Evolutionary conservation across 495 filamentous ascomycete genomes (phyloP), one percentile per base, ranked within the genome.

Genomic region (Chaetomium tenue): DNA sequence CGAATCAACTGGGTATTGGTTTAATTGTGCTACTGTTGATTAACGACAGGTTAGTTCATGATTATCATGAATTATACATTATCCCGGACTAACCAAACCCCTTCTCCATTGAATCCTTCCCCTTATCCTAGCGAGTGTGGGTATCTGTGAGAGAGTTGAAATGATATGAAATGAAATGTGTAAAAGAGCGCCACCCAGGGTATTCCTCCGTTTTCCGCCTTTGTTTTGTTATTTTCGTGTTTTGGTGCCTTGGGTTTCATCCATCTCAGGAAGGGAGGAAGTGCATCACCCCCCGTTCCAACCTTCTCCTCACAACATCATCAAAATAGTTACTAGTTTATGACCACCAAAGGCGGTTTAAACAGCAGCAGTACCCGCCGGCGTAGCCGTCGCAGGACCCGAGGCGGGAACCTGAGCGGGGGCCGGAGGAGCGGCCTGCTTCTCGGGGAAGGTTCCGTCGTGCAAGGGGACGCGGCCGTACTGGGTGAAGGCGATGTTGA

Each of bases 401-500:
- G 30, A 7, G 30, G 30, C 30, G 30, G 30, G 30, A 12, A 1
- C 9, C 6, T 3, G 33, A 8, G 33, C 33, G 33, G 33, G 1
- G 11, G 33, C 33, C 8, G 33, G 46, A 5, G 71, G 68, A 30
- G 64, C 33, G 30, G 46, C 37, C 33, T 66, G 54, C 74, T 82
- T 81, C 72, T 83, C 81, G 55, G 79, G 79, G 68, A 75, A 81
- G 28, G 69, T 71, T 3, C 77, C 80, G 12, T 60, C 30, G 25
- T 40, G 64, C 16, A 71, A 66, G 33, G 70, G 71, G 60, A 83
- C 81, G 46, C 81, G 79, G 57, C 81, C 81, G 66, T 82, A 82
- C 68, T 80, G 81, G n/a, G 81, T 84, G 64, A 84, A 84, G 58
- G 78, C 72, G 33, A 84, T 66, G 70, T 82, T 81, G 28, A 84